Evolutionary conservation across 306 rosid genomes (phyloP).

Genomic region (Begonia masoniana): DNA sequence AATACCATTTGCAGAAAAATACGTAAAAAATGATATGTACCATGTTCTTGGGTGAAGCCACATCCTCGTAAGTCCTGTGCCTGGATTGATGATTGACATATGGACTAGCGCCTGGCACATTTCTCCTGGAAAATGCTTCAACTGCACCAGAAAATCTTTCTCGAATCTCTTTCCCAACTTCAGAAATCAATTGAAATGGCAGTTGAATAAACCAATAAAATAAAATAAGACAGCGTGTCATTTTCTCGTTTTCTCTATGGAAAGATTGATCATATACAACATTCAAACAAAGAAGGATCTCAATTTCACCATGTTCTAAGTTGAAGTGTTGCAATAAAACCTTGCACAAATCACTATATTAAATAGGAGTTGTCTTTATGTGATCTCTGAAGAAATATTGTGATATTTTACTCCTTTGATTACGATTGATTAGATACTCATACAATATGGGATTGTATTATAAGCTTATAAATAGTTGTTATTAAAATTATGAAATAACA

Average conservation of each 20-base stretch:
- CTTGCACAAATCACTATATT: too few relatives aligned
- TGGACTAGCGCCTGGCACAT: conserved; percentile 50
- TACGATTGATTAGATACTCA: too few relatives aligned
- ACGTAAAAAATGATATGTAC: conserved; percentile 25
- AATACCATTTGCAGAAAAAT: background rate
- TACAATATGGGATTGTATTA: too few relatives aligned
- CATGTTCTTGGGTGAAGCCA: conserved; percentile 38
- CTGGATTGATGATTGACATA: conserved; percentile 34
- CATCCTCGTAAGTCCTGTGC: conserved; percentile 54
- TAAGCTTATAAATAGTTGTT: too few relatives aligned
- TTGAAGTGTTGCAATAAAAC: too few relatives aligned
- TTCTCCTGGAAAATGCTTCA: conserved; percentile 69
- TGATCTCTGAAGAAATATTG: too few relatives aligned
- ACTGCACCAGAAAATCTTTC: conserved; percentile 82
- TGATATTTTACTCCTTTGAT: too few relatives aligned
- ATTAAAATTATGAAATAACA: too few relatives aligned
- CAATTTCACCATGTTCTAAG: too few relatives aligned
- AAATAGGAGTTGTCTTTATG: too few relatives aligned
- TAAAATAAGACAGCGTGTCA: background rate
- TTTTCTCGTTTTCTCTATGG: background rate
- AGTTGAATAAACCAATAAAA: conserved; percentile 8
- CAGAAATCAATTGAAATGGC: conserved; percentile 22
- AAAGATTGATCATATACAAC: background rate
- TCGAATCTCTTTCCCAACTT: conserved; percentile 80
- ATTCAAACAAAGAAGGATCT: conserved; percentile 9